Conservation (phyloP, 179 eudicot species). For the Beta lomatogona region DNA sequence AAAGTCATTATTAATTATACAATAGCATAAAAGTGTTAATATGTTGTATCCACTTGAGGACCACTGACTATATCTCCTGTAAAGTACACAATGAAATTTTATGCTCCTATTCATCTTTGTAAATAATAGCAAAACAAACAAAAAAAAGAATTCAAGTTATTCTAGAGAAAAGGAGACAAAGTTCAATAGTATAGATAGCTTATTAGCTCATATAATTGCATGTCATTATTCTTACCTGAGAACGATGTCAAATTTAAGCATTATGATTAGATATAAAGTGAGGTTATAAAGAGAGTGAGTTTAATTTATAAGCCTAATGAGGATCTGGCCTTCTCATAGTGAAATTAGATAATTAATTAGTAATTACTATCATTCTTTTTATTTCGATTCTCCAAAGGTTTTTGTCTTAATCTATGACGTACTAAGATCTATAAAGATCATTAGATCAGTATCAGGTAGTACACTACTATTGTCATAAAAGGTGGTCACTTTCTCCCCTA, state of each 20-base stretch:
- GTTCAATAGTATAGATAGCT: no score
- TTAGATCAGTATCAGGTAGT: neutral
- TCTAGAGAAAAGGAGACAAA: no score
- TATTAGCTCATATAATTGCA: no score
- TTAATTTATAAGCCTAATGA: conserved; percentile 5
- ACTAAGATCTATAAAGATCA: conserved; percentile 5
- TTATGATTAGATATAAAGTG: neutral
- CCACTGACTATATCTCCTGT: no score
- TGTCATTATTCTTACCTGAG: neutral
- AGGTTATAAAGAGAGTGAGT: neutral
- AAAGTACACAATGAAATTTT: no score
- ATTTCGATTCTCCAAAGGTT: conserved; percentile 22
- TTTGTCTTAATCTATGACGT: conserved; percentile 25
- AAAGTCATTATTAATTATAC: no score
- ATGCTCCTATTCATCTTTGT: no score
- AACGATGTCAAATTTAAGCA: conserved; percentile 9
- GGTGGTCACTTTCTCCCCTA: conserved; percentile 10
- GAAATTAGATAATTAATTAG: neutral
- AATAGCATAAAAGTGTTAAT: no score
- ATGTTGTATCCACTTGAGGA: no score
- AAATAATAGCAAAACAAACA: no score
- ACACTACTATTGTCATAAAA: neutral
- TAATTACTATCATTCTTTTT: neutral
- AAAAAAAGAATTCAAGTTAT: no score
- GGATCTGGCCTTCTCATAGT: conserved; percentile 16